A percentile compares a stretch with the other conserved stretches of the same genome.
phyloP scores from a whole-genome alignment of 116 monocot genomes.

The Phalaenopsis hybrid region DNA sequence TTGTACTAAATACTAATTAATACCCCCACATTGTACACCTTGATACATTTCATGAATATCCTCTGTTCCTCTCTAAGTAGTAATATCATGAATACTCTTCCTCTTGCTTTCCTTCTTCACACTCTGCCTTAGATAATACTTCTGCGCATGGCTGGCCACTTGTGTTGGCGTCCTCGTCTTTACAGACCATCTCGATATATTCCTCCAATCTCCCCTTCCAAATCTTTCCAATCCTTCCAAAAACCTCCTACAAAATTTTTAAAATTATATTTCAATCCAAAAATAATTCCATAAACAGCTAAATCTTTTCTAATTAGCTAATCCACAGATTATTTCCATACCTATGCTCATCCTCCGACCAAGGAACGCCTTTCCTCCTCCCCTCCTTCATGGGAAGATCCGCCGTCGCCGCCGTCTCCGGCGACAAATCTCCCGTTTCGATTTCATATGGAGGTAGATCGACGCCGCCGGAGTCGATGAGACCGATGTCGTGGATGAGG shows the following conservation, averaged over 20 bases:
- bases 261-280: background rate
- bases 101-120: conserved; percentile 12
- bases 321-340: background rate
- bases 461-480: conserved; percentile 35
- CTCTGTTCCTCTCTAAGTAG: background rate
- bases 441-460: conserved; percentile 22
- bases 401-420: background rate
- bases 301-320: background rate
- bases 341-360: conserved; percentile 47
- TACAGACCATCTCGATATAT: conserved; percentile 22
- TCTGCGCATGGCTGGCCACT: conserved; percentile 24
- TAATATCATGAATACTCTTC: conserved; percentile 33
- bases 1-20: no score
- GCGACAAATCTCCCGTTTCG: conserved; percentile 3
- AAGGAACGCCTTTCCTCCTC: conserved; percentile 30
- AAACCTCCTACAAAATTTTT: conserved; percentile 8
- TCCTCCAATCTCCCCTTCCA: conserved; percentile 28
- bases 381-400: conserved; percentile 15
- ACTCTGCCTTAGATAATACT: conserved; percentile 18
- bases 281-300: background rate
- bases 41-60: no score
- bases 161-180: conserved; percentile 24
- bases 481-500: conserved; percentile 28
- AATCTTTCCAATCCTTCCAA: conserved; percentile 17
- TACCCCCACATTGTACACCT: no score